Evolutionary conservation across 2,329 filamentous ascomycete genomes (phyloP), one percentile per base, ranked within the genome.

Genomic region (Curvularia eragrostidis): DNA sequence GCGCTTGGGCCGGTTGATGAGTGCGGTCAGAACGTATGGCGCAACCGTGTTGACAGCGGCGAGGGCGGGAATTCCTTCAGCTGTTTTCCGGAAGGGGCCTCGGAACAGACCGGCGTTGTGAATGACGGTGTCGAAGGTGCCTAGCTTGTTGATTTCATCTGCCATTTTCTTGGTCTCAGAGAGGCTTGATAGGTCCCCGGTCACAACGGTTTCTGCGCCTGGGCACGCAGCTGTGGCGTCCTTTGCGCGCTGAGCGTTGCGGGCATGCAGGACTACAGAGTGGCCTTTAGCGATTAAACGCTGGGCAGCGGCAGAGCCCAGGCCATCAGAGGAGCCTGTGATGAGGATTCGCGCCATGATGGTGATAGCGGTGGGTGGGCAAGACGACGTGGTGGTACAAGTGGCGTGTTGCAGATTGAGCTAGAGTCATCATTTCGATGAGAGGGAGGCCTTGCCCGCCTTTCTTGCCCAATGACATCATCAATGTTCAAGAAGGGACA

Each of bases 21-120:
- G 68, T 24, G 78, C 80, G 0, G 84, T 82, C 2, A 87, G 74
- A 5, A 87, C 76, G 62, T 86, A 87, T 0, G 85, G 85, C 15
- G 85, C 84, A 0, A 87, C 64, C 0, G 80, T 84, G 63, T 87
- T 87, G 44, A 86, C 83, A 0, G 83, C 79, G 47, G 85, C 83
- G 1, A 85, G 75, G 1, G 78, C 76, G 0, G 83, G 80, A 21
- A 85, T 75, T 9, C 78, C 79, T 39, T 84, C 81, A 4, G 65
- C 68, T 0, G 80, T 83, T 55, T 80, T 80, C 51, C 66, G 73
- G 58, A 72, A 78, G 41, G 69, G 77, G 15, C 80, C 80, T 28
- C 71, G 72, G 54, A 80, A 82, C 23, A 85, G 62, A 2, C 84
- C 85, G 0, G 85, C 85, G 59, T 87, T 87, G 75, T 87, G 85